A percentile compares a stretch with the other conserved stretches of the same genome.
Conservation (phyloP, 2,329 filamentous ascomycete species). For the Ophiostoma perfectum region DNA sequence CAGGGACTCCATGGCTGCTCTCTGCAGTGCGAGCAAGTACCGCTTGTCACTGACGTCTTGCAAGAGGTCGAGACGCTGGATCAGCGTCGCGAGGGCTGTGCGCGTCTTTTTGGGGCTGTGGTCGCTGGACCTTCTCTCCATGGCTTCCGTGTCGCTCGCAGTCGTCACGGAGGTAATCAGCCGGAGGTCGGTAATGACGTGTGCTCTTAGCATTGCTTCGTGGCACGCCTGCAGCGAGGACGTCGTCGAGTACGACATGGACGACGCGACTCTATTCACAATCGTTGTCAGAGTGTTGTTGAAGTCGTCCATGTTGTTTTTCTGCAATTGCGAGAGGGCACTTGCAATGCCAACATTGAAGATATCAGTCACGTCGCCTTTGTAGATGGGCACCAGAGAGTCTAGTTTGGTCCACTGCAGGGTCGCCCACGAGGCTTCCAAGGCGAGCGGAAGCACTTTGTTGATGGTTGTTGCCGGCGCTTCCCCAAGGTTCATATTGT, state of each 20-base stretch:
- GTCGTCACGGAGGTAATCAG: conserved; percentile 47
- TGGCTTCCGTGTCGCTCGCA: neutral
- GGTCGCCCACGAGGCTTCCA: conserved; percentile 89
- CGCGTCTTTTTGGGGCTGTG: conserved; percentile 40
- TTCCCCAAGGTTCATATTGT: conserved; percentile 55
- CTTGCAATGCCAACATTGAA: conserved; percentile 80
- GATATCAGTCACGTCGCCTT: conserved; percentile 49
- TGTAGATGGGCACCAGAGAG: conserved; percentile 56
- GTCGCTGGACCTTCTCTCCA: conserved; percentile 35
- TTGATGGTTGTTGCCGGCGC: conserved; percentile 47
- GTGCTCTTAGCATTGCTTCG: conserved; percentile 76
- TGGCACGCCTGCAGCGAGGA: conserved; percentile 79
- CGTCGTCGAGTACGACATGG: conserved; percentile 70
- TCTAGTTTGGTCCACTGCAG: conserved; percentile 72
- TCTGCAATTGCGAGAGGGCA: conserved; percentile 56
- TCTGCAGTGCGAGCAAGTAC: conserved; percentile 77
- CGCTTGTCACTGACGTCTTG: conserved; percentile 91
- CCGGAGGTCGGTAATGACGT: conserved; percentile 83
- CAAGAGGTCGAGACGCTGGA: conserved; percentile 77
- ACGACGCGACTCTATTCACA: conserved; percentile 63
- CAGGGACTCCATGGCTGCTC: conserved; percentile 79
- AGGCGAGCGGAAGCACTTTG: conserved; percentile 71
- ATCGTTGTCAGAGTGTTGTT: conserved; percentile 55
- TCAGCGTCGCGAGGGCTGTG: conserved; percentile 50
- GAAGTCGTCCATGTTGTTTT: conserved; percentile 49